phyloP scores from a whole-genome alignment of 805 yeast genomes.

The Teunomyces panamensis region DNA sequence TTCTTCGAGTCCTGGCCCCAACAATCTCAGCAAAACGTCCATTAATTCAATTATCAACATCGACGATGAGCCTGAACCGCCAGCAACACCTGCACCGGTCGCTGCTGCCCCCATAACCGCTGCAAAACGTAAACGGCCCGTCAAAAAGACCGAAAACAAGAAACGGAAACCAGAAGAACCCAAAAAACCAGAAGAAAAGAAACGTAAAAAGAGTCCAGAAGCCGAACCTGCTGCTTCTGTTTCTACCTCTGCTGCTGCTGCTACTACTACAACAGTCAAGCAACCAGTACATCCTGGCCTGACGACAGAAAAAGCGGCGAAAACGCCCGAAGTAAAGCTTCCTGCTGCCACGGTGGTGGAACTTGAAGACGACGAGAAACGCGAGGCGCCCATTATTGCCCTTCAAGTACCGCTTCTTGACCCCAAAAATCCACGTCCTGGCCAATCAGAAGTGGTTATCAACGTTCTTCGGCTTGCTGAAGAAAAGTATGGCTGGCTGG shows the following conservation, averaged over 20 bases:
- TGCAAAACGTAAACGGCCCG: conserved; percentile 10
- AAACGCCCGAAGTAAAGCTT: conserved; percentile 6
- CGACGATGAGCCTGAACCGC: conserved; percentile 23
- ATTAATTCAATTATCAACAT: conserved; percentile 39
- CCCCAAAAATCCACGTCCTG: conserved; percentile 49
- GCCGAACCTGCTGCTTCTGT: not conserved
- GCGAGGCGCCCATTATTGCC: conserved; percentile 48
- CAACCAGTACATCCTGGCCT: conserved; percentile 17
- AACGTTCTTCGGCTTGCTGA: conserved; percentile 75
- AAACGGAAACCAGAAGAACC: conserved; percentile 8
- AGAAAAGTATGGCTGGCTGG: conserved; percentile 79
- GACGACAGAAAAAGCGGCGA: conserved; percentile 19
- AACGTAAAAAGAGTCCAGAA: conserved; percentile 21
- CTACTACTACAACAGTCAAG: not conserved
- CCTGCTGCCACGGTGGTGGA: conserved; percentile 19
- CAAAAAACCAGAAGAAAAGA: conserved; percentile 7
- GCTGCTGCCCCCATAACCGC: conserved; percentile 5
- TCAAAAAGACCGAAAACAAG: conserved; percentile 11
- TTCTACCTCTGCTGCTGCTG: no score
- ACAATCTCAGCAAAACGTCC: conserved; percentile 28
- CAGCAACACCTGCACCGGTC: not conserved
- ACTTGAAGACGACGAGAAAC: conserved; percentile 10
- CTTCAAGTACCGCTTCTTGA: conserved; percentile 51
- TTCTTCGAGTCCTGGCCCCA: no score
- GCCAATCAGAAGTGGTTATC: conserved; percentile 61